These are phyloP conservation scores for Pleurotus tuoliensis DNA, from an alignment of 768 basidiomycete species.

Conservation along the genomic window DNA sequence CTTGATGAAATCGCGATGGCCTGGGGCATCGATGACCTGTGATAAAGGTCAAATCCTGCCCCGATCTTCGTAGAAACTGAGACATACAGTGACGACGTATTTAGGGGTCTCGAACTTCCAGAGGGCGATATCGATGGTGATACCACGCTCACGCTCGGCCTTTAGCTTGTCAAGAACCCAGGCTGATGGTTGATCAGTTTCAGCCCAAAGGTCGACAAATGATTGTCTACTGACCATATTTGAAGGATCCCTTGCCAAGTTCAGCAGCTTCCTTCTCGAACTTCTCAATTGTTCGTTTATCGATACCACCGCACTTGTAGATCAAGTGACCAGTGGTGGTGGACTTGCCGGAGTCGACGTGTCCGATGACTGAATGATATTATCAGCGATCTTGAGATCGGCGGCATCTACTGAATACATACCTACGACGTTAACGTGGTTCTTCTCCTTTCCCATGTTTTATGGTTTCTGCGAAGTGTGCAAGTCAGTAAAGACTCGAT, in stretches of 20 bases:
- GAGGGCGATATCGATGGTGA: constrained; percentile 99
- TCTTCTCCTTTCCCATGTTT: constrained; percentile 96
- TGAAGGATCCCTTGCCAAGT: constrained; percentile 98
- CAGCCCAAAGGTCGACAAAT: constrained; percentile 1
- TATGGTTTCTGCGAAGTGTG: constrained; percentile 38
- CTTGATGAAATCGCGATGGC: constrained; percentile 99
- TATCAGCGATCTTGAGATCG: constrained; percentile 21
- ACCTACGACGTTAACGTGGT: constrained; percentile 98
- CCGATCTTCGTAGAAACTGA: neutral
- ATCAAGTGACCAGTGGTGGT: constrained; percentile 99
- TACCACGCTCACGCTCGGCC: constrained; percentile 99
- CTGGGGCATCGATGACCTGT: constrained; percentile 98
- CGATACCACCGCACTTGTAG: constrained; percentile 99
- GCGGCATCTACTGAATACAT: constrained; percentile 32
- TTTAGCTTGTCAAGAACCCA: constrained; percentile 99
- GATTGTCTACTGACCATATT: constrained; percentile 67
- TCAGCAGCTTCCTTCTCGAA: constrained; percentile 99
- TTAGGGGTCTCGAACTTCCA: constrained; percentile 99
- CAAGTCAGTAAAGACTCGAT: constrained; percentile 23
- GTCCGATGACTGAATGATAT: constrained; percentile 79
- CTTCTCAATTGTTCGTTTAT: constrained; percentile 99
- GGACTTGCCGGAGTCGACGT: constrained; percentile 99
- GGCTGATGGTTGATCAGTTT: constrained; percentile 44
- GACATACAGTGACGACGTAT: constrained; percentile 84
- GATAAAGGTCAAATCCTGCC: too few species aligned